Percentiles rank a stretch among this genome's conserved stretches.
These are phyloP conservation scores for Ustilaginoidea virens DNA, from an alignment of 2,329 filamentous ascomycete genomes.

Conservation along the genomic window DNA sequence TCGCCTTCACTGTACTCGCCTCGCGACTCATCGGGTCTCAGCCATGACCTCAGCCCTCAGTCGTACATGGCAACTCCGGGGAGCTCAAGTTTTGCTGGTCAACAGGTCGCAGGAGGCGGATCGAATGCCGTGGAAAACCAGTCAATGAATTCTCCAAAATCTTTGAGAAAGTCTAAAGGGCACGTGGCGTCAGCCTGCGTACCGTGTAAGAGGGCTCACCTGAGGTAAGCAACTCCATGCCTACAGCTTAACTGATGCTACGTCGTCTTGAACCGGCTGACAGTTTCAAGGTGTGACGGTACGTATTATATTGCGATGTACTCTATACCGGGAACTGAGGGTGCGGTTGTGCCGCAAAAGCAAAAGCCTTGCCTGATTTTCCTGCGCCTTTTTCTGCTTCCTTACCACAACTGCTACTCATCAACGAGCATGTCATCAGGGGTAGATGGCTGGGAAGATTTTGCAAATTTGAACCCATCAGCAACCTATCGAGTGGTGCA, in stretches of 20 bases:
- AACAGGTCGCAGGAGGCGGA: slow-evolving; percentile 13
- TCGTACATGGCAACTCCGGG: slow-evolving; percentile 9
- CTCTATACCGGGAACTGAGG: no score
- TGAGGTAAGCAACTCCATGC: slow-evolving; percentile 39
- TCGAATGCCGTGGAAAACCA: slow-evolving; percentile 27
- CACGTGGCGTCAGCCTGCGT: slow-evolving; percentile 77
- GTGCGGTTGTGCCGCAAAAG: no score
- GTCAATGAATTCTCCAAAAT: slow-evolving; percentile 39
- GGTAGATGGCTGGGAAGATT: no score
- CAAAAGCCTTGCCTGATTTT: no score
- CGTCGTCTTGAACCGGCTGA: no score
- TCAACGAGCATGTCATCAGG: no score
- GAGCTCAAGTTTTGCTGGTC: slow-evolving; percentile 6
- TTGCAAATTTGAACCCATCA: no score
- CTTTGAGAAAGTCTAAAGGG: slow-evolving; percentile 56
- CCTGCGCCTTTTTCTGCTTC: not conserved
- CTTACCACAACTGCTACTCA: not conserved
- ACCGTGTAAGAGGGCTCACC: slow-evolving; percentile 72
- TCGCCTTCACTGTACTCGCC: slow-evolving; percentile 12
- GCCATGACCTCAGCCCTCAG: slow-evolving; percentile 4
- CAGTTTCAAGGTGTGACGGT: slow-evolving; percentile 56
- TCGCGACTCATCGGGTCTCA: slow-evolving; percentile 7
- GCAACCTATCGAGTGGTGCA: no score
- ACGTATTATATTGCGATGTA: slow-evolving; percentile 31
- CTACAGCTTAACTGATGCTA: no score